A percentile compares a stretch with the other conserved stretches of the same genome.
phyloP scores from a whole-genome alignment of 306 rosid genomes.

The Ormosia emarginata region DNA sequence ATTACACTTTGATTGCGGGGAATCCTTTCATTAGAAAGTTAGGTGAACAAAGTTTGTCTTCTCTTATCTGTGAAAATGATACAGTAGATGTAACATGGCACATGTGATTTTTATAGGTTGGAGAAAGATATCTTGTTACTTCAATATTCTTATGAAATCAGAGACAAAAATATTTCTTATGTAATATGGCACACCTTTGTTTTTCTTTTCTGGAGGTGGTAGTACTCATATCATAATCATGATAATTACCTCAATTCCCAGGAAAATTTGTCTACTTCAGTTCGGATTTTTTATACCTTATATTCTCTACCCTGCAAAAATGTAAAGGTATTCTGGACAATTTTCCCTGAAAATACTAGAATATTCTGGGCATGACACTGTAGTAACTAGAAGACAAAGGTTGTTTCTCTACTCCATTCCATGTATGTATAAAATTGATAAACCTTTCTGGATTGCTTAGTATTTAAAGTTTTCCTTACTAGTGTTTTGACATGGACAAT shows the following conservation, averaged over 20 bases:
- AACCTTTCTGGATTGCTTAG: background rate
- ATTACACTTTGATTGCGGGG: conserved; percentile 71
- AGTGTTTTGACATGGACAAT: background rate
- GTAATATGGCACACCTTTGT: background rate
- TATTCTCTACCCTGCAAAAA: background rate
- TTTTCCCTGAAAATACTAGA: background rate
- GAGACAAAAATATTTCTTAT: conserved; percentile 78
- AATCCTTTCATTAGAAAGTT: conserved; percentile 76
- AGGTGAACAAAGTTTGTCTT: conserved; percentile 40
- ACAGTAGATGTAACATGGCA: background rate
- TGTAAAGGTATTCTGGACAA: background rate
- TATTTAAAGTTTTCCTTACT: background rate
- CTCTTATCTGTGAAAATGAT: background rate
- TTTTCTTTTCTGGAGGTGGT: background rate
- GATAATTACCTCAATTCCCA: background rate
- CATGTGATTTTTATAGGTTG: conserved; percentile 58
- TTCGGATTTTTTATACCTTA: background rate
- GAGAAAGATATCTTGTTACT: conserved; percentile 96
- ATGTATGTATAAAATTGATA: background rate
- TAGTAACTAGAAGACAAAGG: background rate
- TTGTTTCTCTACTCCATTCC: background rate
- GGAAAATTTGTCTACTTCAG: background rate
- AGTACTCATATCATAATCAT: background rate
- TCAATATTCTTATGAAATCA: conserved; percentile 91
- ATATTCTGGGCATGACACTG: background rate